Conservation (phyloP, 1,284 basidiomycete species). For the Taiwanofungus camphoratus region DNA sequence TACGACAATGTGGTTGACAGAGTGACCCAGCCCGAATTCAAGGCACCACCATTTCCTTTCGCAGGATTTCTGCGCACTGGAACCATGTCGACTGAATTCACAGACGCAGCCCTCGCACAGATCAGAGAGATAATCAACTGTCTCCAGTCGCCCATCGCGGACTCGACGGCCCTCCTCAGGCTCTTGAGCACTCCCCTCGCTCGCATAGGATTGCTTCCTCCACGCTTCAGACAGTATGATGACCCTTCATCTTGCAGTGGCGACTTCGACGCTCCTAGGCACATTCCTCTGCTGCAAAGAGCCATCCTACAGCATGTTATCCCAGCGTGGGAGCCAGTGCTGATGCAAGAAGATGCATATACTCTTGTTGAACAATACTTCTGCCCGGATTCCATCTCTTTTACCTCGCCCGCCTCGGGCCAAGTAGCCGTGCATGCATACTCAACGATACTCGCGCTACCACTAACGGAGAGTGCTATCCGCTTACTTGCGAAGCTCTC, state of each 20-base stretch:
- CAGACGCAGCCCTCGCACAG: conserved; percentile 26
- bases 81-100: conserved; percentile 25
- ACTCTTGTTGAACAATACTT: conserved; percentile 60
- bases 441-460: conserved; percentile 49
- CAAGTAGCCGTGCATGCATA: conserved; percentile 56
- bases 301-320: conserved; percentile 57
- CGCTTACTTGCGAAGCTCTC: conserved; percentile 49
- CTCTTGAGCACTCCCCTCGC: conserved; percentile 57
- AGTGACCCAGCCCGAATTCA: too few relatives aligned
- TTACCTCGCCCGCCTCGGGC: conserved; percentile 41
- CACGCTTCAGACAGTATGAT: conserved; percentile 39
- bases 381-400: conserved; percentile 56
- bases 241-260: conserved; percentile 28
- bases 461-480: conserved; percentile 43
- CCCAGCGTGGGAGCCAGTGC: conserved; percentile 59
- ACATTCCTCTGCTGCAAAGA: conserved; percentile 56
- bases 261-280: conserved; percentile 36
- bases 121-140: conserved; percentile 43
- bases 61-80: too few relatives aligned
- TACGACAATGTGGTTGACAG: too few relatives aligned
- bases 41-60: too few relatives aligned
- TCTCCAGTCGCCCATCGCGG: conserved; percentile 47
- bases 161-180: conserved; percentile 43
- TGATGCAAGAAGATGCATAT: conserved; percentile 44
- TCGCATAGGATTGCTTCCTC: conserved; percentile 51